These are phyloP conservation scores for Mycena haematopus DNA, from an alignment of 768 basidiomycete species.

Conservation along the genomic window DNA sequence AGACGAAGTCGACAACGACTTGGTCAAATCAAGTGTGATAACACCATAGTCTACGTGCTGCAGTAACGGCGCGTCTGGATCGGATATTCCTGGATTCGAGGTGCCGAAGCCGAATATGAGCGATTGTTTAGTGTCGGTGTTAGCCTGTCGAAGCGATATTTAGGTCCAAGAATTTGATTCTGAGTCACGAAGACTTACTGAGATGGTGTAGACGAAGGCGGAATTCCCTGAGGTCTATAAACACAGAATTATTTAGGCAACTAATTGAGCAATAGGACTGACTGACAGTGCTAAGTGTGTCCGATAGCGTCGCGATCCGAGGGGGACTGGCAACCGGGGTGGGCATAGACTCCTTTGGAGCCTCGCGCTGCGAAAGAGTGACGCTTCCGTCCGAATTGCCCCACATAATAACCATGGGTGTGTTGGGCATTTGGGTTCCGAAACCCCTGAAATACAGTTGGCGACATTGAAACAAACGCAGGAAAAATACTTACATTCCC, in stretches of 20 bases:
- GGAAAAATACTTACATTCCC: slow-evolving; percentile 53
- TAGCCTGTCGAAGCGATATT: slow-evolving; percentile 44
- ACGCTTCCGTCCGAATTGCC: slow-evolving; percentile 63
- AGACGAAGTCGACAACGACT: slow-evolving; percentile 33
- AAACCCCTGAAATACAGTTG: slow-evolving; percentile 54
- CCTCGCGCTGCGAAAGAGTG: slow-evolving; percentile 70
- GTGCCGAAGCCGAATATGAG: slow-evolving; percentile 69
- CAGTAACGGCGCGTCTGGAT: slow-evolving; percentile 51
- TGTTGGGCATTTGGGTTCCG: slow-evolving; percentile 57
- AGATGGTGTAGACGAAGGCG: slow-evolving; percentile 57
- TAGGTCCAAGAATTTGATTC: not conserved
- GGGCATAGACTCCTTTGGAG: slow-evolving; percentile 60
- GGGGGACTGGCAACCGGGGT: slow-evolving; percentile 59
- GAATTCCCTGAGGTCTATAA: slow-evolving; percentile 50
- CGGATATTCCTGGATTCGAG: slow-evolving; percentile 52
- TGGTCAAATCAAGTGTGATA: slow-evolving; percentile 55
- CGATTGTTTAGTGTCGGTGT: slow-evolving; percentile 45
- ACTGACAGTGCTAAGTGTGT: slow-evolving; percentile 47
- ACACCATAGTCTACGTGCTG: slow-evolving; percentile 56
- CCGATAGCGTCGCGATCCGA: slow-evolving; percentile 50
- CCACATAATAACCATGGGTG: slow-evolving; percentile 81
- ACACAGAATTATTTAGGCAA: slow-evolving; percentile 18
- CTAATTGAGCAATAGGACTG: not conserved
- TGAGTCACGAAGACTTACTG: slow-evolving; percentile 42
- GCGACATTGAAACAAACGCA: not conserved